phyloP scores from a whole-genome alignment of 345 rosid species.

The Eucalyptus camaldulensis region DNA sequence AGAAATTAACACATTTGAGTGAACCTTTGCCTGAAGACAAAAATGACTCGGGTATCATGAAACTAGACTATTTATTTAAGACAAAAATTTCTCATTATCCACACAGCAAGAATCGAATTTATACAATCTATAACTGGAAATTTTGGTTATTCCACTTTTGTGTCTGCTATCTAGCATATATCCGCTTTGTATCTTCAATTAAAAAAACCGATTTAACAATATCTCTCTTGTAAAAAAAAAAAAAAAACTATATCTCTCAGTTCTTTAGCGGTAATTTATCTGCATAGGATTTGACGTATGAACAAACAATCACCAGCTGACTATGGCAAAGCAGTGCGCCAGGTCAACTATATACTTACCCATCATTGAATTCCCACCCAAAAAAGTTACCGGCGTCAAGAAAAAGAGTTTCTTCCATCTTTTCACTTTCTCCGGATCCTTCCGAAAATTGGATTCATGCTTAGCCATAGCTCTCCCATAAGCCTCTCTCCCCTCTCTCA shows the following conservation, averaged over 20 bases:
- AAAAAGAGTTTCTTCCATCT: not conserved
- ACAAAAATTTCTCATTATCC: fast-evolving
- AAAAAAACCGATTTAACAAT: not conserved
- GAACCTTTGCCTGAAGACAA: not conserved
- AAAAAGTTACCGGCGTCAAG: fast-evolving
- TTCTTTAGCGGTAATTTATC: not conserved
- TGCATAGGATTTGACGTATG: not conserved
- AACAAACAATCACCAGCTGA: not conserved
- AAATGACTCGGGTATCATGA: not conserved
- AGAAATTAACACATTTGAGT: not conserved
- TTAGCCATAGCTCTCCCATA: not conserved
- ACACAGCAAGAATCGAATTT: not conserved
- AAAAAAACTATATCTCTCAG: not conserved
- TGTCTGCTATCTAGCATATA: not conserved
- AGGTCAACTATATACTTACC: not conserved
- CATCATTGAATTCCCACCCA: not conserved
- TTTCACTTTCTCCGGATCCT: not conserved
- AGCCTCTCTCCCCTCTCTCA: not conserved
- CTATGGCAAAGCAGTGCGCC: not conserved
- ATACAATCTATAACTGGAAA: not conserved
- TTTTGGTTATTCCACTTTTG: not conserved
- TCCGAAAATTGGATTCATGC: not conserved
- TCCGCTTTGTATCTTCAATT: not conserved
- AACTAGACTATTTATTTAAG: not conserved
- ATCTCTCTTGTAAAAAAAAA: too few species aligned